Evolutionary conservation across 306 rosid species (phyloP), one percentile per base, ranked within the genome.

Genomic region (Arachis stenosperma): DNA sequence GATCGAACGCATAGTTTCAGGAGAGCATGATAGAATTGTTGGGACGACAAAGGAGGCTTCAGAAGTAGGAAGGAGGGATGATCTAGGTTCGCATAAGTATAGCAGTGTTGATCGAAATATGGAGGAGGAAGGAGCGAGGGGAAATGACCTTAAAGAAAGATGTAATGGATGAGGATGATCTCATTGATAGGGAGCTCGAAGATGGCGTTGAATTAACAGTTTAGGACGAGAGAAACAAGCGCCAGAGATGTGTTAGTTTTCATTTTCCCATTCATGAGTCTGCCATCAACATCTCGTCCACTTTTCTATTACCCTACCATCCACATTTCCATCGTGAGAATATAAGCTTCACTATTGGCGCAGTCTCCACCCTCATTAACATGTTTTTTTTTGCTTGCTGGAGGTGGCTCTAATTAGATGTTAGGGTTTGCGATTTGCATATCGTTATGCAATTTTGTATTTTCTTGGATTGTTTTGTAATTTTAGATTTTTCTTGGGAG

Each of bases 131-230:
- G 82, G 81, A 85, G 10, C 75, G 83, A 22, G 89, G 80, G 53
- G 90, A 86, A 77, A 78, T 83, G 70, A 76, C 89, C 41, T 47
- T 82, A 61, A 94, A 88, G 85, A 88, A 84, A 74, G 96, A 89
- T 77, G 60, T 80, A 61, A 76, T 94, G 85, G 90, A 94, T 69
- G 97, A 94, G 75, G 97, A 94, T 78, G 98, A 94, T 77, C 87
- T 94, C 68, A 94, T 94, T 70, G 98, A 91, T 83, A 84, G 85
- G 82, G 96, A 91, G 79, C 86, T 94, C 17, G 98, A 94, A 83
- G 97, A 89, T 80, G 98, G 97, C 67, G 83, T 94, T 74, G 96
- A 94, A 72, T 65, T 94, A 61, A 94, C 93, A 39, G 88, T 77
- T 9, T 92, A 90, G 71, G 83, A 75, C 61, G 98, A 88, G 82